These are phyloP conservation scores for Cladosporium velox DNA, from an alignment of 2,329 filamentous ascomycete species.

Conservation along the genomic window DNA sequence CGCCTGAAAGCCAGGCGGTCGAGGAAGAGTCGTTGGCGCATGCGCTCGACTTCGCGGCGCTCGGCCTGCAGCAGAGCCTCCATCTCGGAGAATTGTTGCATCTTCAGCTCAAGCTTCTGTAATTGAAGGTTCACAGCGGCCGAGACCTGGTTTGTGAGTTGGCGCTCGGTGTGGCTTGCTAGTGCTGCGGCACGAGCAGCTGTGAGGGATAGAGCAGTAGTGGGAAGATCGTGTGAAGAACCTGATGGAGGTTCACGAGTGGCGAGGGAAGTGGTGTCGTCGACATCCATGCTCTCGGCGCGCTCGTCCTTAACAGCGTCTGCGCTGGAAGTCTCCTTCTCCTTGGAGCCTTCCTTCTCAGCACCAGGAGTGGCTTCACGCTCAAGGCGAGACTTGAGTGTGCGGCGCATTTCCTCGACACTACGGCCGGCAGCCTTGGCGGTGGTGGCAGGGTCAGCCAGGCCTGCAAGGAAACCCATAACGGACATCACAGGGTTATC, in stretches of 20 bases:
- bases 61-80: constrained; percentile 90
- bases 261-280: constrained; percentile 53
- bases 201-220: constrained; percentile 80
- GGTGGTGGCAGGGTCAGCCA: constrained; percentile 86
- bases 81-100: constrained; percentile 95
- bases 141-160: constrained; percentile 91
- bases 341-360: constrained; percentile 49
- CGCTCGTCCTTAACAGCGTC: constrained; percentile 54
- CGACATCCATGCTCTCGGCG: constrained; percentile 57
- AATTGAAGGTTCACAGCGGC: constrained; percentile 91
- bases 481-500: constrained; percentile 98
- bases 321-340: constrained; percentile 44
- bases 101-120: constrained; percentile 92
- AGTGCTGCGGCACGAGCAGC: constrained; percentile 84
- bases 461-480: constrained; percentile 86
- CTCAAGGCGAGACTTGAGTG: constrained; percentile 77
- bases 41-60: constrained; percentile 86
- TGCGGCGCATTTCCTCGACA: constrained; percentile 80
- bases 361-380: constrained; percentile 53
- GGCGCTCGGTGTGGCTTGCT: constrained; percentile 92
- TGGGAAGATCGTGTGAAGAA: constrained; percentile 53
- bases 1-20: constrained; percentile 89
- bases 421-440: constrained; percentile 88
- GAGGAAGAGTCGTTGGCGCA: constrained; percentile 88
- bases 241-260: constrained; percentile 47